Evolutionary conservation across 2,329 filamentous ascomycete species (phyloP), one percentile per base, ranked within the genome.

Genomic region (Furcasterigmium sp.): DNA sequence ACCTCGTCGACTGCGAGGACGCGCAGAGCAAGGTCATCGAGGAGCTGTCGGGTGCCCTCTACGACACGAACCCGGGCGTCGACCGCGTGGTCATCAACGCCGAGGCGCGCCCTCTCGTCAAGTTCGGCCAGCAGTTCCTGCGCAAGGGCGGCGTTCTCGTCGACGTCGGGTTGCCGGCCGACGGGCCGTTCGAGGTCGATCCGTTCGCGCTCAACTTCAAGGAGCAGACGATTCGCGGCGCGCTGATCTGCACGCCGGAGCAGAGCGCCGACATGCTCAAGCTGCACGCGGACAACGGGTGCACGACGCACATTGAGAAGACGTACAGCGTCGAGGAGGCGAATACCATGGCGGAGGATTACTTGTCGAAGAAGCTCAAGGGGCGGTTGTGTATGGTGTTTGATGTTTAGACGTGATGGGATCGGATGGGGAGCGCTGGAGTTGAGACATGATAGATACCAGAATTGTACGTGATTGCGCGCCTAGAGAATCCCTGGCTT

Each of bases 21-120:
- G 37, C 43, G 15, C 15, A 39, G 36, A 21, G 44, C 4, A 48
- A 48, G 39, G 15, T n/a, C 2, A 20, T 32, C 17, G 29, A 46
- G 34, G 47, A 47, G 29, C 45, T 51, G 8, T 45, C 48, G 38
- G 38, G 39, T 14, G 26, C 42, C 1, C 42, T 47, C 32, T 48
- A 48, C 23, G 40, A 48, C 17, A 48, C 28, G 13, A 45, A 47
- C 35, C 49, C 54, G 1, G 52, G 54, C 34, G 44, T 40, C 21
- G 52, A 51, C 20, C 51, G 53, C 32, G 45, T 56, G 20, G 46
- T 55, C 35, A 51, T 48, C 37, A 48, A 42, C 13, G 29, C 46
- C 15, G 46, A 48, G 21, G 46, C 40, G 3, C 42, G 47, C 7
- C 34, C 36, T 2, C 45, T 51, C 3, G 35, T 51, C n/a, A 42